A percentile compares a stretch with the other conserved stretches of the same genome.
Evolutionary conservation across 2,329 filamentous ascomycete species (phyloP).

Genomic region (Penicillium sp.): DNA sequence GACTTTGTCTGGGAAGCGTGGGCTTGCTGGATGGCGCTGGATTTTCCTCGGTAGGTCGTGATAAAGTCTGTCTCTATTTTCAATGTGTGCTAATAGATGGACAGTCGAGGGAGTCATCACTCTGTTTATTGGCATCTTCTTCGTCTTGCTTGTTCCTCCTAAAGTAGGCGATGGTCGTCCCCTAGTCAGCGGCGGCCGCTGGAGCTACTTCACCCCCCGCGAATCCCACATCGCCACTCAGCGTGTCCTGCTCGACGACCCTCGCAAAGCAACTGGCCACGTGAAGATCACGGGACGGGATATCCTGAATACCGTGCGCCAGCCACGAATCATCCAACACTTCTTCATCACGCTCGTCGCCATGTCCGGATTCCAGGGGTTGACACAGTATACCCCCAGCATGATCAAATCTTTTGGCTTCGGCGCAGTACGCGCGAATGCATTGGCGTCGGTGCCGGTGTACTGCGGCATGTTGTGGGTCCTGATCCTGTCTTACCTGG

Average conservation of each 20-base stretch:
- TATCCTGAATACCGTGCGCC: slow-evolving; percentile 42
- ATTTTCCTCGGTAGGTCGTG: slow-evolving; percentile 49
- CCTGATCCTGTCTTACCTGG: slow-evolving; percentile 29
- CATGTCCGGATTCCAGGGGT: slow-evolving; percentile 55
- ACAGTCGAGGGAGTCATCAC: slow-evolving; percentile 59
- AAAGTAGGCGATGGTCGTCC: slow-evolving; percentile 42
- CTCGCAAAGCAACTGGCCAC: slow-evolving; percentile 42
- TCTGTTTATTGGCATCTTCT: slow-evolving; percentile 47
- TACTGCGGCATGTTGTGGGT: slow-evolving; percentile 37
- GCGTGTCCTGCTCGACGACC: slow-evolving; percentile 52
- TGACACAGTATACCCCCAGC: slow-evolving; percentile 59
- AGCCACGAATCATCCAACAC: slow-evolving; percentile 60
- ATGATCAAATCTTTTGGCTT: slow-evolving; percentile 62
- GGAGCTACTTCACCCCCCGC: slow-evolving; percentile 50
- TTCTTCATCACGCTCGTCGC: slow-evolving; percentile 54
- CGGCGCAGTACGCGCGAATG: slow-evolving; percentile 54
- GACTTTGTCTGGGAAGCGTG: slow-evolving; percentile 55
- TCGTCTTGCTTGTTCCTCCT: slow-evolving; percentile 48
- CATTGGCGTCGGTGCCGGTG: slow-evolving; percentile 58
- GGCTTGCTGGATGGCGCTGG: slow-evolving; percentile 62
- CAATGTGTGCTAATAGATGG: not conserved
- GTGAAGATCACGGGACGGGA: slow-evolving; percentile 44
- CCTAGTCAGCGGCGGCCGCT: slow-evolving; percentile 41
- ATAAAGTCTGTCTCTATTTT: not conserved
- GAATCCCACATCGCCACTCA: slow-evolving; percentile 49